Conservation (phyloP, 192 early-diverging fungal species). For the Entrophospora sp. region DNA sequence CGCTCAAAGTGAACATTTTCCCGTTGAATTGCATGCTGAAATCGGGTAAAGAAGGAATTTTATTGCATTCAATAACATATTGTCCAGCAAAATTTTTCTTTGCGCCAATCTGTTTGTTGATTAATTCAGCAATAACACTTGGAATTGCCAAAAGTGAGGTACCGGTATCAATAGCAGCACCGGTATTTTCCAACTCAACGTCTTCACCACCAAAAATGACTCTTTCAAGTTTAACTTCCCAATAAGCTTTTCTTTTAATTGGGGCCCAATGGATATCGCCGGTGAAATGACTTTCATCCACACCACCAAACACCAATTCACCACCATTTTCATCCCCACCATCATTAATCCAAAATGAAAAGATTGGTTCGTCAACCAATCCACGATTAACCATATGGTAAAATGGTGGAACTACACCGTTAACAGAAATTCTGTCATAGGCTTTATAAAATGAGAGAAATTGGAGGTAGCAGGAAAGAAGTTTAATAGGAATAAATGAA, state of each 20-base stretch:
- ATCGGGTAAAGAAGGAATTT: constrained; percentile 58
- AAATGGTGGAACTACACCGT: constrained; percentile 86
- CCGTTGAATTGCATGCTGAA: constrained; percentile 74
- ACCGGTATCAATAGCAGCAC: constrained; percentile 90
- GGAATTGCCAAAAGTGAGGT: constrained; percentile 78
- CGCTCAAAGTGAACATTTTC: constrained; percentile 54
- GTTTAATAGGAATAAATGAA: too few relatives aligned
- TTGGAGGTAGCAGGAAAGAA: too few relatives aligned
- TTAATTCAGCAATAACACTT: constrained; percentile 68
- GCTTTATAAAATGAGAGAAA: too few relatives aligned
- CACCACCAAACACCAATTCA: constrained; percentile 83
- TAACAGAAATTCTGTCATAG: constrained; percentile 84
- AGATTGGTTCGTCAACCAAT: constrained; percentile 76
- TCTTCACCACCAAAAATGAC: constrained; percentile 73
- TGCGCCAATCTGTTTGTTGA: constrained; percentile 87
- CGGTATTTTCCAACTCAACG: constrained; percentile 51
- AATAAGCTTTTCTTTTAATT: constrained; percentile 89
- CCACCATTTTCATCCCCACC: constrained; percentile 61
- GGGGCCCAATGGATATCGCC: constrained; percentile 72
- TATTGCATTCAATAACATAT: constrained; percentile 74
- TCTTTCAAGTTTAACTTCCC: constrained; percentile 86
- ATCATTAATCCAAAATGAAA: constrained; percentile 83
- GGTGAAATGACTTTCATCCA: constrained; percentile 65
- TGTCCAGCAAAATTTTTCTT: constrained; percentile 91
- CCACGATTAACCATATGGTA: constrained; percentile 80